These are phyloP conservation scores for Macrolepiota albuminosa DNA, from an alignment of 768 basidiomycete genomes.

Conservation along the genomic window DNA sequence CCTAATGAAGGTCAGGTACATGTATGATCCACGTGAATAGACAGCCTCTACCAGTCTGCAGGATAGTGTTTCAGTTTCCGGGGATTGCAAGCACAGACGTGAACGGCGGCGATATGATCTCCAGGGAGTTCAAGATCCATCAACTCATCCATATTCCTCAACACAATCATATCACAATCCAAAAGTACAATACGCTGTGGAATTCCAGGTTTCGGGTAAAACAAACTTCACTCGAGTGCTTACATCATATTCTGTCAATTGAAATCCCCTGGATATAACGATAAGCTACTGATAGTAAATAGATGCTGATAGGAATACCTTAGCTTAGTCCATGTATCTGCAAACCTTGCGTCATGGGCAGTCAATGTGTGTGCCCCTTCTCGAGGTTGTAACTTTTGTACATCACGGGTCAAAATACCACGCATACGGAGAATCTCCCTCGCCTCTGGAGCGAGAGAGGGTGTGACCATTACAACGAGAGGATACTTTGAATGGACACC, in stretches of 20 bases:
- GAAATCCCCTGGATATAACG: conserved; percentile 45
- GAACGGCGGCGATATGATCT: conserved; percentile 82
- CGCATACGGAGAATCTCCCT: conserved; percentile 46
- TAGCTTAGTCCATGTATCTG: conserved; percentile 71
- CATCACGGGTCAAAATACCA: conserved; percentile 52
- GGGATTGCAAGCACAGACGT: conserved; percentile 95
- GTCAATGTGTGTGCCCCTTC: conserved; percentile 36
- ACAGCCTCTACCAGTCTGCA: conserved; percentile 64
- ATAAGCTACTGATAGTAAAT: not conserved
- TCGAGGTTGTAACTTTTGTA: conserved; percentile 54
- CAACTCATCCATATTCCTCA: conserved; percentile 75
- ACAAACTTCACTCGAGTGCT: conserved; percentile 9
- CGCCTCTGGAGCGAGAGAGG: conserved; percentile 45
- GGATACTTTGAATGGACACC: conserved; percentile 60
- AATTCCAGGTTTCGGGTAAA: conserved; percentile 1
- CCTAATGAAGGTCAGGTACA: conserved; percentile 40
- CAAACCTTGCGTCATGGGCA: conserved; percentile 49
- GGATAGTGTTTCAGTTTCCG: conserved; percentile 83
- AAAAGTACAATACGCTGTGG: conserved; percentile 71
- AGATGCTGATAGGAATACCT: conserved; percentile 28
- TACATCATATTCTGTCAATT: conserved; percentile 65
- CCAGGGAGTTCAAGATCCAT: conserved; percentile 54
- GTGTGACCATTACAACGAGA: conserved; percentile 75
- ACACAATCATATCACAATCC: conserved; percentile 86
- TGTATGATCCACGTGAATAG: not conserved